A percentile compares a stretch with the other conserved stretches of the same genome.
phyloP scores from a whole-genome alignment of 2,329 filamentous ascomycete genomes.

The Tolypocladium inflatum region DNA sequence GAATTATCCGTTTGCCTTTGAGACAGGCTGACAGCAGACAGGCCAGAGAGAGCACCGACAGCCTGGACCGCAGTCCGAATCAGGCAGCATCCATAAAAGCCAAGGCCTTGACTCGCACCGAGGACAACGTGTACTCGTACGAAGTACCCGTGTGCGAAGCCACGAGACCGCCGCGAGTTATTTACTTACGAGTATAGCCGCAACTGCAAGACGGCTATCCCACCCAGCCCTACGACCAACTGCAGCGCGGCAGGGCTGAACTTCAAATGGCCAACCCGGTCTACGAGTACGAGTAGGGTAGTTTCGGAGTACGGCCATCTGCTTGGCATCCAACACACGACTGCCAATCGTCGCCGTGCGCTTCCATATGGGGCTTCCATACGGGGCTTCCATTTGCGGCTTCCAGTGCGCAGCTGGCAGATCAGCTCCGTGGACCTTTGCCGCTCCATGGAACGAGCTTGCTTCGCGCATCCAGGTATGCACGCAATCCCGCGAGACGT shows the following conservation, averaged over 20 bases:
- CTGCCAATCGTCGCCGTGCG: neutral
- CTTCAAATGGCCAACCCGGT: neutral
- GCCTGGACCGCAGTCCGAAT: neutral
- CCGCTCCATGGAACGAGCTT: neutral
- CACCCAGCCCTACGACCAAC: neutral
- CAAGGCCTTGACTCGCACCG: neutral
- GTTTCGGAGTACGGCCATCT: too few relatives aligned
- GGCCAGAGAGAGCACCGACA: too few relatives aligned
- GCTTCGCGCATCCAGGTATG: neutral
- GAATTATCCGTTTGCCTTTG: neutral
- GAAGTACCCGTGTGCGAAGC: too few relatives aligned
- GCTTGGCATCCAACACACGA: too few relatives aligned
- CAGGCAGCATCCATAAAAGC: neutral
- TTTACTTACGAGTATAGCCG: too few relatives aligned
- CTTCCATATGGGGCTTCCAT: too few relatives aligned
- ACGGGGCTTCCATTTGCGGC: neutral
- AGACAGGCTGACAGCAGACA: neutral
- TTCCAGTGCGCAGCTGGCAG: neutral
- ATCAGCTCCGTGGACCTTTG: neutral
- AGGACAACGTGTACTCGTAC: too few relatives aligned
- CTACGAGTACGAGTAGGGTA: too few relatives aligned
- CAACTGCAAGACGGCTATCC: too few relatives aligned
- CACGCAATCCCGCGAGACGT: neutral
- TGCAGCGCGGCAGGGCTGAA: neutral
- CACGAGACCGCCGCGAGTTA: too few relatives aligned